Evolutionary conservation across 495 filamentous ascomycete genomes (phyloP).

Genomic region (Aspergillus egyptiacus): DNA sequence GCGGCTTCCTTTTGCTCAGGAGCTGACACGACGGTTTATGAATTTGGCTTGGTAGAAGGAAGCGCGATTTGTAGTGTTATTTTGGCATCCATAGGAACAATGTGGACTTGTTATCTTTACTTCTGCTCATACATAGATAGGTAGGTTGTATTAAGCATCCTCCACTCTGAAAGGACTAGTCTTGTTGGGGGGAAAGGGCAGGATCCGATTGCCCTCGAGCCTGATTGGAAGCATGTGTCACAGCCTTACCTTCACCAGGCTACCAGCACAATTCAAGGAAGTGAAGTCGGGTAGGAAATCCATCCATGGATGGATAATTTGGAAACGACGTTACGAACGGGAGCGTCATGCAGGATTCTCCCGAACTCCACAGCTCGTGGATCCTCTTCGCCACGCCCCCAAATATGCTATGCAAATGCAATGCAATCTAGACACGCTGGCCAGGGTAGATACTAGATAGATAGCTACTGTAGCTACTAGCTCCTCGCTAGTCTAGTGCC

Average conservation of each 20-base stretch:
- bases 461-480: too few relatives aligned
- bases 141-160: too few relatives aligned
- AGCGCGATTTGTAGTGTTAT: neutral
- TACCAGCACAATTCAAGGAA: too few relatives aligned
- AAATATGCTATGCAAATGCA: constrained; percentile 14
- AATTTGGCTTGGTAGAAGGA: neutral
- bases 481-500: too few relatives aligned
- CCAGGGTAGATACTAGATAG: neutral
- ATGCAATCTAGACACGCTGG: constrained; percentile 8
- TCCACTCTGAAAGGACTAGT: neutral
- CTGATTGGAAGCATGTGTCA: constrained; percentile 7
- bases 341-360: constrained; percentile 1
- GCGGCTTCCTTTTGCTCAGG: neutral
- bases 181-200: neutral
- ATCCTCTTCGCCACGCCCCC: constrained; percentile 9
- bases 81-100: neutral
- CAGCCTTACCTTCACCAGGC: neutral
- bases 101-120: too few relatives aligned
- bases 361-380: constrained; percentile 10
- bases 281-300: too few relatives aligned
- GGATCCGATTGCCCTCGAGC: constrained; percentile 3
- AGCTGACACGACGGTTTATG: neutral
- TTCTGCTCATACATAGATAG: too few relatives aligned
- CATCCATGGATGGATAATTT: neutral
- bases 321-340: constrained; percentile 1